Evolutionary conservation across 2,329 filamentous ascomycete species (phyloP), one percentile per base, ranked within the genome.

Genomic region (Pestalotiopsis fici): DNA sequence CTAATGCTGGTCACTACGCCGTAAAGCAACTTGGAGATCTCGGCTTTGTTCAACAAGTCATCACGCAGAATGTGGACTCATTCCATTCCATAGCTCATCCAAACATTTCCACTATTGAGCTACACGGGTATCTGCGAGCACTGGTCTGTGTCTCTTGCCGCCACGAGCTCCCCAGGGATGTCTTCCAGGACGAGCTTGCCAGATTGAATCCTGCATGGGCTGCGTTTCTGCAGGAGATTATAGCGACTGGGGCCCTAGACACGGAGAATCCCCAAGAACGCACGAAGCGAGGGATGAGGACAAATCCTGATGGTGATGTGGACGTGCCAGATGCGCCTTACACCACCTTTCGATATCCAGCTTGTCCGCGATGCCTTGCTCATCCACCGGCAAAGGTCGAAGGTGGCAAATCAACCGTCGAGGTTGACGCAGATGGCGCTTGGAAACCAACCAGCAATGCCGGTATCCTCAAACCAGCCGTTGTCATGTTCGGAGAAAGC

Each of bases 51-150:
- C 87, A 86, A 67, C 88, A 84, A 65, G 93, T 98, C 68, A 90
- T 99, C 72, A 98, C 96, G 54, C 96, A 99, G 78, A 98, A 98
- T 76, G 96, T 99, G 64, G 96, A 99, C 81, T 97, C 94, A 2
- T 97, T 99, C 77, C 96, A 99, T 79, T 84, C 87, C 2, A 82
- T 82, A 68, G 92, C 94, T 0, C 95, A 98, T 78, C 93, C 94
- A 0, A 77, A 84, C 11, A 80, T 95, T 56, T 86, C 88, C 5
- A 96, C 93, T 11, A 83, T 97, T 59, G 95, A 98, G 79, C 86
- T 99, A 62, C 96, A 99, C 78, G 96, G 96, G 72, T 97, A 96
- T 79, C 85, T 99, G 61, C 88, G 95, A 71, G 89, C 91, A 35
- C 87, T 94, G 35, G 87, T 94, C 64, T 99, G 96, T 81, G 88